Evolutionary conservation across 345 rosid genomes (phyloP).

Genomic region (Aegle marmelos): DNA sequence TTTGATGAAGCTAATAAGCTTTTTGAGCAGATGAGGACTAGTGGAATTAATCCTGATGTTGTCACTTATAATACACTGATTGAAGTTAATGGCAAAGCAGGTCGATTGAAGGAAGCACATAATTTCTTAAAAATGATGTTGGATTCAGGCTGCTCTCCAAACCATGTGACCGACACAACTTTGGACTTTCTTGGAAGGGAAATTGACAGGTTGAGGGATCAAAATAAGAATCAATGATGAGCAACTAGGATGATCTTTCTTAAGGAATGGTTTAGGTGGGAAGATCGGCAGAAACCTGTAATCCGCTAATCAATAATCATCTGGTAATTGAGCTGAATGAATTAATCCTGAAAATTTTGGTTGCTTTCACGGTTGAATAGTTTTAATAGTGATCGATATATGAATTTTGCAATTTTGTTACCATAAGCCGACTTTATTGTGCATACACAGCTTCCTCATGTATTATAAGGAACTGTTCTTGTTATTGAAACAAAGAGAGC

Average conservation of each 20-base stretch:
- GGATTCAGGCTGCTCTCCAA: conserved; percentile 73
- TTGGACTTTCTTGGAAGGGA: conserved; percentile 74
- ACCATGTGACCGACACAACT: conserved; percentile 80
- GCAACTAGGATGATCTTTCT: conserved; percentile 23
- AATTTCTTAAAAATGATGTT: conserved; percentile 70
- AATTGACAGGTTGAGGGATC: conserved; percentile 65
- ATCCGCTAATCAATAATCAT: not conserved
- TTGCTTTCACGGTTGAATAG: not conserved
- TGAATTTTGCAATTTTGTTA: not conserved
- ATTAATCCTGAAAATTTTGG: not conserved
- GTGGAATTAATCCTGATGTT: conserved; percentile 73
- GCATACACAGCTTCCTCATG: not conserved
- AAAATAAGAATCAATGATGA: conserved; percentile 56
- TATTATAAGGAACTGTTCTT: not conserved
- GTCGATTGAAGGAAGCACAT: conserved; percentile 72
- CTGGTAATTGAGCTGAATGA: not conserved
- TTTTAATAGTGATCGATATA: not conserved
- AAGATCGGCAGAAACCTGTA: not conserved
- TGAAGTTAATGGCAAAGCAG: conserved; percentile 81
- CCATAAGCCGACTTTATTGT: not conserved
- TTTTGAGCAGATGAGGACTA: conserved; percentile 72
- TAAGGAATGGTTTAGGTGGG: not conserved
- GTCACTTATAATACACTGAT: conserved; percentile 84
- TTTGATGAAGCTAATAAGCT: conserved; percentile 64
- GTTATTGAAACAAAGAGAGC: not conserved